These are phyloP conservation scores for Cutaneotrichosporon daszewskae DNA, from an alignment of 1,284 basidiomycete species.

Conservation along the genomic window DNA sequence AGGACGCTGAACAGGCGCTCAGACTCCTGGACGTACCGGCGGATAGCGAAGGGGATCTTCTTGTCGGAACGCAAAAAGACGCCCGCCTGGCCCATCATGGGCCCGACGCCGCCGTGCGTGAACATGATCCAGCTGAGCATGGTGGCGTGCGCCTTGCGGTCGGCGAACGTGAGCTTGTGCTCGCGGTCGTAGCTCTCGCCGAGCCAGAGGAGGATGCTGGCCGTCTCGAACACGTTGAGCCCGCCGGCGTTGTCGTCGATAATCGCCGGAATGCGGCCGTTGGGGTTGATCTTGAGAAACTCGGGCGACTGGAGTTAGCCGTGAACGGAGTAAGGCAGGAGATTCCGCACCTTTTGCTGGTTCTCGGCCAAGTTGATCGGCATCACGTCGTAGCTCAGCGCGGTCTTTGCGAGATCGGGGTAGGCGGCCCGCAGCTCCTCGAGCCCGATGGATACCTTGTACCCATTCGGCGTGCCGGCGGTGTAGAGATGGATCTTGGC, in stretches of 20 bases:
- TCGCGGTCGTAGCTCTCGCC: conserved; percentile 55
- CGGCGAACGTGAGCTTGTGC: conserved; percentile 55
- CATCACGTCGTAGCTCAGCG: conserved; percentile 56
- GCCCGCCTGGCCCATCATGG: conserved; percentile 39
- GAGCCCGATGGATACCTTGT: conserved; percentile 57
- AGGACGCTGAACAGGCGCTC: conserved; percentile 69
- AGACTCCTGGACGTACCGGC: conserved; percentile 68
- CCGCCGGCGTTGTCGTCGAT: conserved; percentile 45
- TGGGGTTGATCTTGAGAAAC: conserved; percentile 62
- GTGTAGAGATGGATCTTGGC: conserved; percentile 59
- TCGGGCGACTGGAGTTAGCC: too few species aligned
- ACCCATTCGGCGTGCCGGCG: conserved; percentile 58
- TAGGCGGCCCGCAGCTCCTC: conserved; percentile 65
- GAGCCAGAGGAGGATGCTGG: conserved; percentile 62
- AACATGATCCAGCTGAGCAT: conserved; percentile 75
- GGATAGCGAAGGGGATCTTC: conserved; percentile 47
- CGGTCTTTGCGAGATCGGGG: conserved; percentile 26
- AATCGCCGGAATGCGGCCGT: conserved; percentile 58
- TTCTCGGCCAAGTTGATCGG: conserved; percentile 36
- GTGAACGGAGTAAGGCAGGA: too few species aligned
- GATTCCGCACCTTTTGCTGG: conserved; percentile 54
- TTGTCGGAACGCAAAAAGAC: conserved; percentile 7
- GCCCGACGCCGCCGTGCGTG: conserved; percentile 45
- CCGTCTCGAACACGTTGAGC: conserved; percentile 61
- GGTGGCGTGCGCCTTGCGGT: conserved; percentile 52